Evolutionary conservation across 768 basidiomycete genomes (phyloP), one percentile per base, ranked within the genome.

Genomic region (Lyophyllum decastes): DNA sequence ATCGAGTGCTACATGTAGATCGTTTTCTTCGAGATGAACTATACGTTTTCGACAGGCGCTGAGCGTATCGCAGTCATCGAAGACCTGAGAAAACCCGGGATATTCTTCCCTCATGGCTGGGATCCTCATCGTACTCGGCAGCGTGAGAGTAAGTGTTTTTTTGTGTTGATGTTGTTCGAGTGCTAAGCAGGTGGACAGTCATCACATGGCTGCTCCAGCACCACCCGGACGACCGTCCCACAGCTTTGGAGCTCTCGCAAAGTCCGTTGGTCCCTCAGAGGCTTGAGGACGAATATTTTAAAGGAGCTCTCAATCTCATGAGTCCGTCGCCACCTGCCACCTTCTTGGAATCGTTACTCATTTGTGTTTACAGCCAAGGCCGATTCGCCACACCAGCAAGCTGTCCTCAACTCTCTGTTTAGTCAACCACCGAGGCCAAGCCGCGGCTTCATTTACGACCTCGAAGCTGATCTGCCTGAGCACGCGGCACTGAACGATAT

Each of bases 11-110:
- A 44, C 25, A 38, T 57, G 21, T 60, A 95, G 92, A 87, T 98
- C 62, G 95, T 97, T 14, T 97, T 97, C 73, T 97, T 98, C 66
- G 95, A 98, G 75, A 96, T 97, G 94, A 95, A 93, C 70, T 92
- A 88, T 72, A 66, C 76, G 17, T 94, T 97, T 73, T 76, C 82
- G 11, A 97, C 95, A 0, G 87, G 84, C 1, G 81, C 90, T 19
- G 95, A 98, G 66, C 86, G 95, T 21, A 90, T 91, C 38, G 85
- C 82, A 1, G 93, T 95, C 21, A 80, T 98, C 0, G 90, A 91
- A 63, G 85, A 88, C 49, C 68, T 97, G 26, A 77, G 95, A 24
- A 87, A 84, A 64, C 87, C 87, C 0, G 74, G 80, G 16, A 84
- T 95, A 24, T 78, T 82, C 51, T 95, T 97, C 64, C 95, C 95